Percentiles rank a stretch among this genome's conserved stretches.
Conservation (phyloP, 805 yeast species). For the Myxozyma mucilagina region DNA sequence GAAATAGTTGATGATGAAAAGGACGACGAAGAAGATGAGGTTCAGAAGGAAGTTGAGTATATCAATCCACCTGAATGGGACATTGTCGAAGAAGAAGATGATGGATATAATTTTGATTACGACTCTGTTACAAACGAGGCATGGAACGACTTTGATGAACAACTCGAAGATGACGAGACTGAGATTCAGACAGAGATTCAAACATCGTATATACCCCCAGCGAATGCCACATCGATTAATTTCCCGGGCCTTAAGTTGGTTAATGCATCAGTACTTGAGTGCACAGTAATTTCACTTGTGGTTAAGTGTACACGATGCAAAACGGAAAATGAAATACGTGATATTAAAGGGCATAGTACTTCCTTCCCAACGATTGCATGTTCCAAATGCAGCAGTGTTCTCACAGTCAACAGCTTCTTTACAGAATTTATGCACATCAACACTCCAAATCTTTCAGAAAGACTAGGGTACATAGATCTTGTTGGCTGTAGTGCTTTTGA, state of each 20-base stretch:
- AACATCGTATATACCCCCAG: constrained; percentile 6
- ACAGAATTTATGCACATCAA: constrained; percentile 43
- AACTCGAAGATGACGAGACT: not conserved
- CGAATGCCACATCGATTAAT: constrained; percentile 41
- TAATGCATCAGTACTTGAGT: constrained; percentile 42
- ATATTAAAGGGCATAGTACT: constrained; percentile 40
- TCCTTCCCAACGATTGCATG: constrained; percentile 35
- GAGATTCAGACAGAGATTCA: not conserved
- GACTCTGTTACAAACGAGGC: constrained; percentile 38
- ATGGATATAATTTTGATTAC: constrained; percentile 24
- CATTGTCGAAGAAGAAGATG: constrained; percentile 25
- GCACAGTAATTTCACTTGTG: constrained; percentile 39
- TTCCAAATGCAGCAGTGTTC: constrained; percentile 40
- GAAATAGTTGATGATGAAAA: not conserved
- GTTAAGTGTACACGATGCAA: constrained; percentile 45
- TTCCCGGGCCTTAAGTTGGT: constrained; percentile 39
- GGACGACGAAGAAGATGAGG: not conserved
- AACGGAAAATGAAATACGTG: constrained; percentile 40
- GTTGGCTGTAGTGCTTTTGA: constrained; percentile 43
- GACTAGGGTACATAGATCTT: constrained; percentile 43
- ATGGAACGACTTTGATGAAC: constrained; percentile 31
- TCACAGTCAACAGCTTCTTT: constrained; percentile 40
- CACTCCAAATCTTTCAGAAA: constrained; percentile 24
- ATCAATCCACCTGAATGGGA: constrained; percentile 31
- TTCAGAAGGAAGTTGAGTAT: not conserved